Evolutionary conservation across 148 eudicot genomes (phyloP).

Genomic region (Camellia japonica): DNA sequence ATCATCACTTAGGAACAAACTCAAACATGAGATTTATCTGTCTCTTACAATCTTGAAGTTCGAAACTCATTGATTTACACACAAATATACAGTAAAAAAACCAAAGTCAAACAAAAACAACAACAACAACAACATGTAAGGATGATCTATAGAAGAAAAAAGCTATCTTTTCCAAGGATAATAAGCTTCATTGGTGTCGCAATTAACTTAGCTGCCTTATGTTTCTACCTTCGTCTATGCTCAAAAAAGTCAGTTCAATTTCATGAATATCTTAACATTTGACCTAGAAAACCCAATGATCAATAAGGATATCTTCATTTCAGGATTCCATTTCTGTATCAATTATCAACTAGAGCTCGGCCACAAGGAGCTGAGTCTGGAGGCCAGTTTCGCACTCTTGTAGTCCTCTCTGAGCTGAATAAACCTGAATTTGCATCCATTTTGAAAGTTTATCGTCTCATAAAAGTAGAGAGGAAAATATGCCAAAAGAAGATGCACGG

Average conservation of each 20-base stretch:
- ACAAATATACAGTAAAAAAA: too few relatives aligned
- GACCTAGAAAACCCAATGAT: neutral
- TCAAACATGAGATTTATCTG: too few relatives aligned
- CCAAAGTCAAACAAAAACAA: too few relatives aligned
- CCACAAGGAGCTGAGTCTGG: slow-evolving; percentile 85
- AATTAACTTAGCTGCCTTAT: neutral
- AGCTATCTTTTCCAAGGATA: neutral
- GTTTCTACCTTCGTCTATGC: too few relatives aligned
- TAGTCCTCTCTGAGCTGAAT: slow-evolving; percentile 93
- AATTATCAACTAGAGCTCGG: slow-evolving; percentile 56
- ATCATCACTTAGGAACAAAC: too few relatives aligned
- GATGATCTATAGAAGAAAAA: too few relatives aligned
- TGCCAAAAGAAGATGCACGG: neutral
- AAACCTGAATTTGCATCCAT: slow-evolving; percentile 52
- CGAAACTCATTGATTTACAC: too few relatives aligned
- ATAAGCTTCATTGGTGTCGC: neutral
- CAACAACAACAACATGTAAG: too few relatives aligned
- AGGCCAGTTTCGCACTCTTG: slow-evolving; percentile 89
- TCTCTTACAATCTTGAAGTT: too few relatives aligned
- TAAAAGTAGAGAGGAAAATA: neutral
- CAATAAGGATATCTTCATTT: neutral
- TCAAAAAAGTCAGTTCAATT: neutral
- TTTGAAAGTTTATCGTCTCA: neutral
- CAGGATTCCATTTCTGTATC: neutral
- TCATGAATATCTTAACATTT: neutral